Percentiles rank a stretch among this genome's conserved stretches.
Evolutionary conservation across 257 asterid genomes (phyloP).

Genomic region (Nicotiana noctiflora): DNA sequence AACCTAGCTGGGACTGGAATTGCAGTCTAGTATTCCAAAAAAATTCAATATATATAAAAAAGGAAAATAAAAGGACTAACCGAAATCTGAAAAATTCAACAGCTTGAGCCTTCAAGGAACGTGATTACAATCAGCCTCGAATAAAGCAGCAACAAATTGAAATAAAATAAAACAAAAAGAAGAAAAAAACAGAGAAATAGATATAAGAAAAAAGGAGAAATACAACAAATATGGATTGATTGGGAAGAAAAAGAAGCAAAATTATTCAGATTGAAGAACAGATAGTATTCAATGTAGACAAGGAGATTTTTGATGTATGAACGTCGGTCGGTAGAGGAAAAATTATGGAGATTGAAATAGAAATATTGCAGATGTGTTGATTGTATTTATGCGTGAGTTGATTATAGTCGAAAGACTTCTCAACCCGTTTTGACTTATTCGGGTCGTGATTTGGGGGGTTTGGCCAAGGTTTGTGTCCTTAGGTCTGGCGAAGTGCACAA

Average conservation of each 20-base stretch:
- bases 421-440: not conserved
- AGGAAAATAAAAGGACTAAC: not conserved
- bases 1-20: not conserved
- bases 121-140: constrained; percentile 4
- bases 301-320: not conserved
- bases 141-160: constrained; percentile 4
- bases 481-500: no score
- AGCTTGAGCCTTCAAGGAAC: constrained; percentile 16
- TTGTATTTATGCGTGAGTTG: not conserved
- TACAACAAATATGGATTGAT: not conserved
- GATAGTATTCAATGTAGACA: constrained; percentile 3
- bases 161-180: not conserved
- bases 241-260: not conserved
- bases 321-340: not conserved
- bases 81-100: not conserved
- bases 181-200: not conserved
- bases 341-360: not conserved
- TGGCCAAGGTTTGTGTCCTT: not conserved
- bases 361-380: not conserved
- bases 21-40: not conserved
- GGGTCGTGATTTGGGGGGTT: not conserved
- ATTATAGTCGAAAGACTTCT: not conserved
- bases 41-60: not conserved
- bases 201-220: not conserved
- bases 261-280: not conserved